Base-by-base conservation (phyloP, 352 stramenopile genomes). In the Phytophthora palmivora region DNA sequence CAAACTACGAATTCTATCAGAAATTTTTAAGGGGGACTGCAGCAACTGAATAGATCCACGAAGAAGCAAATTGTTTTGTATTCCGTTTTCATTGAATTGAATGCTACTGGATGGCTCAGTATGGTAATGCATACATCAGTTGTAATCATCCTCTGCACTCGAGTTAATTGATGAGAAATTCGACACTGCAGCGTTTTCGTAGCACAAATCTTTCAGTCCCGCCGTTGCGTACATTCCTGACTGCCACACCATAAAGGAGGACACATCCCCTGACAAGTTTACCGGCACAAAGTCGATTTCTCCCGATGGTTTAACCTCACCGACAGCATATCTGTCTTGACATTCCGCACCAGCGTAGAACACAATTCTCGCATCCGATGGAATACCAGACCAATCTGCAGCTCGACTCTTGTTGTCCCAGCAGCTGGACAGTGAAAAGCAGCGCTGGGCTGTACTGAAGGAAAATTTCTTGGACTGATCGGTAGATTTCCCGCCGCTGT, bases 191-290 rank as follows among this genome's bases (percentile, higher is more conserved):
- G 41, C 37, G 2, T 57, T 36, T n/a, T 66, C 45, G 12, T 49
- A 22, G 43, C 56, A 67, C 11, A 51, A 11, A 19, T 54, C 48
- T 0, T 39, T 19, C 12, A 67, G 22, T 1, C 56, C 57, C 14
- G 34, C 19, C 4, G 49, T 71, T n/a, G 56, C 41, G 30, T 67
- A 72, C 30, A 57, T 52, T 12, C 50, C 63, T 10, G 57, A 67
- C 26, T 72, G 48, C 44, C 34, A 67, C 14, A 72, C 22, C 49
- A 72, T 72, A 19, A 67, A 58, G 22, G 57, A 61, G 34, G 44
- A 59, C 6, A 72, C 50, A 10, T 48, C 37, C 9, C n/a, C 44
- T 3, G 30, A 53, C 32, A 69, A 42, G 14, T 58, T 11, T 9
- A 50, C 18, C 9, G 22, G n/a, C 11, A 42, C 26, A 59, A 64